Evolutionary conservation across 2,329 filamentous ascomycete species (phyloP), one percentile per base, ranked within the genome.

Genomic region (Zymoseptoria passerinii): DNA sequence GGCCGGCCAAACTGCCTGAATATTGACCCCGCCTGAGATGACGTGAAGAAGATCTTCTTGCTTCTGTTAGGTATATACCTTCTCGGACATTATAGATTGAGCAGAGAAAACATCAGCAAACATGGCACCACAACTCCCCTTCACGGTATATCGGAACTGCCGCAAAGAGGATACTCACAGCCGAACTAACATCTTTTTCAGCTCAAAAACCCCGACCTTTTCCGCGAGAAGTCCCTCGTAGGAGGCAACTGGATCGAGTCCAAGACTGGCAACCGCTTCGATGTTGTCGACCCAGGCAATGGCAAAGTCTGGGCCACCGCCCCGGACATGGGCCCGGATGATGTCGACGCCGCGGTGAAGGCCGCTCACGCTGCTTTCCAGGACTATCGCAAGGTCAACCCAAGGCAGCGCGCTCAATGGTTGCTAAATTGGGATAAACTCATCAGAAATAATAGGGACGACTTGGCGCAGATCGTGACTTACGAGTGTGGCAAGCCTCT

Each of bases 401-500:
- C 86, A 0, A 77, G 83, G 16, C 77, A 78, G 55, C 79, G 85
- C 55, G 84, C 85, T 1, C 80, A 86, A 65, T 80, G 82, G 71
- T 74, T 89, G 8, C 71, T 85, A 56, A 83, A 83, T 70, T 88
- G 85, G 84, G 82, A 88, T 70, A 71, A 78, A 3, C 75, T 88
- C 57, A 86, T 87, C 63, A 78, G 80, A 7, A 82, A 81, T 55
- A 81, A 85, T 63, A 78, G 75, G 60, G 81, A 85, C 53, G 85
- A 88, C 64, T 72, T 88, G 35, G 83, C 84, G 2, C 79, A 80
- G 20, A 82, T 87, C 57, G 74, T 87, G 3, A 84, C 83, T 0
- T 81, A 85, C 62, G 82, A 82, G 69, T 81, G 78, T 4, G 80
- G 80, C 35, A 81, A 82, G 67, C 80, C 80, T 8, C 71, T 79